phyloP scores from a whole-genome alignment of 176 grass and related monocot species.

The Oryza brachyantha region DNA sequence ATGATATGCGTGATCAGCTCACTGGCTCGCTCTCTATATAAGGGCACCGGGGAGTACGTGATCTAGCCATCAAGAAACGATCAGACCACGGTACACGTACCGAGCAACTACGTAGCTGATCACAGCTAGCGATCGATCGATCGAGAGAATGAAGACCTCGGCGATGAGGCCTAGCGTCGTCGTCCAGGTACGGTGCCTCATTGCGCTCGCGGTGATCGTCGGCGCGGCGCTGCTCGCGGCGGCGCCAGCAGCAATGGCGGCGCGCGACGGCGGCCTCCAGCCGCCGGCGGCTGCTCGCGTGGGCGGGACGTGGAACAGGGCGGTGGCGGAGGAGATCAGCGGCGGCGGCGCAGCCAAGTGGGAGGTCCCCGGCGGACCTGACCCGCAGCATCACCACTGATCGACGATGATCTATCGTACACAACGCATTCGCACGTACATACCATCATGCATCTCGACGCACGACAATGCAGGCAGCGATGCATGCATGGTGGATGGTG shows the following conservation, averaged over 20 bases:
- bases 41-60: too few relatives aligned
- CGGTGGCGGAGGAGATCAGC: neutral
- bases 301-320: neutral
- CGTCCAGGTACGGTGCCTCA: neutral
- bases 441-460: too few relatives aligned
- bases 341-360: slow-evolving; percentile 16
- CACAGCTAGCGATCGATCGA: neutral
- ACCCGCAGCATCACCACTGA: slow-evolving; percentile 50
- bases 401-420: neutral
- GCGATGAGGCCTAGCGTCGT: slow-evolving; percentile 1
- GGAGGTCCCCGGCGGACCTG: slow-evolving; percentile 41
- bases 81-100: too few relatives aligned
- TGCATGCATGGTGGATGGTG: too few relatives aligned
- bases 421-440: too few relatives aligned
- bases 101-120: too few relatives aligned
- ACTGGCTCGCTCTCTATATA: too few relatives aligned
- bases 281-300: neutral
- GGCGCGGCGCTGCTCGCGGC: neutral
- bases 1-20: too few relatives aligned
- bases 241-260: neutral
- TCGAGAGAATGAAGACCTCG: neutral
- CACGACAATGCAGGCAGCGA: neutral
- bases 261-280: neutral
- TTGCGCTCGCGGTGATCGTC: neutral
- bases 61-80: too few relatives aligned